Evolutionary conservation across 768 basidiomycete species (phyloP), one percentile per base, ranked within the genome.

Genomic region (Agrocybe chaxingu): DNA sequence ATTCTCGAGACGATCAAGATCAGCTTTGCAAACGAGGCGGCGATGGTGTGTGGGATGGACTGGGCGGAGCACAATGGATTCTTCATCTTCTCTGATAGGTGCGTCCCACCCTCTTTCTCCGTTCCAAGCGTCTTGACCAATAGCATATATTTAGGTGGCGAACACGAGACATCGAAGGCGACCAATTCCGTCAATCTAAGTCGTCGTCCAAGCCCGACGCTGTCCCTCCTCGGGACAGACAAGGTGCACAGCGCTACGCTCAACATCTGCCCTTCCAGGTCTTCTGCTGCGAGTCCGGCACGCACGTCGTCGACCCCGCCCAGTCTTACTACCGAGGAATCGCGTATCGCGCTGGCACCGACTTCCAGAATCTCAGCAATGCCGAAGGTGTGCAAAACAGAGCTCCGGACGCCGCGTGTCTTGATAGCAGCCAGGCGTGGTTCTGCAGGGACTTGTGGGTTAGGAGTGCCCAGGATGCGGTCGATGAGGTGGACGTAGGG

Each of bases 1-100:
- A 94, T 99, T 42, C 74, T 99, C 45, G 97, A 99, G 70, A 96
- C 90, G 18, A 84, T 98, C 64, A 85, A 94, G 55, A 87, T 98
- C 53, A 92, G 89, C 64, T 78, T 88, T 57, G 79, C 80, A 31
- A 99, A 98, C 63, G 83, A 94, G 57, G 97, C 97, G 2, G 92
- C 94, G 0, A 92, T 99, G 92, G 93, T 98, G 1, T 98, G 97
- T 63, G 96, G 95, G n/a, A 98, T 98, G 96, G 97, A 99, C 63
- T 99, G 97, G 97, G 96, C 94, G 8, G 95, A 99, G 68, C 89
- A 94, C 61, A 91, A 93, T 56, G 94, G 94, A 0, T 89, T 92
- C 70, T 99, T 98, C 75, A 94, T 98, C 57, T 98, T 97, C 70
- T 98, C 95, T 12, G 96, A 98, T 68, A 78, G 96, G 94, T 92